Percentiles rank a stretch among this genome's conserved stretches.
These are phyloP conservation scores for Apium graveolens DNA, from an alignment of 129 eudicot species.

Conservation along the genomic window DNA sequence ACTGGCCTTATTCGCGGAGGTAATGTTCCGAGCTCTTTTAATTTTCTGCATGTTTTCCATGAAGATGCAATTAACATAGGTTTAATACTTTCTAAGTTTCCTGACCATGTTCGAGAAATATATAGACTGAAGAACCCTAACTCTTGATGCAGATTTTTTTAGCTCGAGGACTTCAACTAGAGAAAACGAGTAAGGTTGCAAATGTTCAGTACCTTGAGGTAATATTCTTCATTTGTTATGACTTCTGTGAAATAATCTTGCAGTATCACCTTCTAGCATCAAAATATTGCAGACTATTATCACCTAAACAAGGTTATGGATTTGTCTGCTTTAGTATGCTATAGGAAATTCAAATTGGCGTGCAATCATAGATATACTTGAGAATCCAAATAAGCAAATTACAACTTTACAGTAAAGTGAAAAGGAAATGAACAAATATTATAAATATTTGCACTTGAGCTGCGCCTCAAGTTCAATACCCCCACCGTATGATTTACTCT, in stretches of 20 bases:
- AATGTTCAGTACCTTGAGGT: constrained; percentile 63
- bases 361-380: neutral
- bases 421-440: neutral
- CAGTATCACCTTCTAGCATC: neutral
- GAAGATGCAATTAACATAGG: constrained; percentile 1
- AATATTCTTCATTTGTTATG: constrained; percentile 1
- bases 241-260: neutral
- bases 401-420: neutral
- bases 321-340: neutral
- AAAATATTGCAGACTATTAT: neutral
- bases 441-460: neutral
- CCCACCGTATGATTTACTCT: neutral
- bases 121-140: neutral
- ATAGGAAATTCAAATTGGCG: neutral
- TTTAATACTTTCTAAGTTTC: neutral
- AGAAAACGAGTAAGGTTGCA: constrained; percentile 59
- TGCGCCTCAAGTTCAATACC: neutral
- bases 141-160: constrained; percentile 35
- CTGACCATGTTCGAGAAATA: neutral
- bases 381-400: neutral
- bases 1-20: constrained; percentile 66
- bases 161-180: constrained; percentile 77
- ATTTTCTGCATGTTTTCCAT: neutral
- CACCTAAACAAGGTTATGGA: neutral
- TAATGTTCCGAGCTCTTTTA: constrained; percentile 14